These are phyloP conservation scores for Byssochlamys sp. DNA, from an alignment of 2,329 filamentous ascomycete genomes.

Conservation along the genomic window DNA sequence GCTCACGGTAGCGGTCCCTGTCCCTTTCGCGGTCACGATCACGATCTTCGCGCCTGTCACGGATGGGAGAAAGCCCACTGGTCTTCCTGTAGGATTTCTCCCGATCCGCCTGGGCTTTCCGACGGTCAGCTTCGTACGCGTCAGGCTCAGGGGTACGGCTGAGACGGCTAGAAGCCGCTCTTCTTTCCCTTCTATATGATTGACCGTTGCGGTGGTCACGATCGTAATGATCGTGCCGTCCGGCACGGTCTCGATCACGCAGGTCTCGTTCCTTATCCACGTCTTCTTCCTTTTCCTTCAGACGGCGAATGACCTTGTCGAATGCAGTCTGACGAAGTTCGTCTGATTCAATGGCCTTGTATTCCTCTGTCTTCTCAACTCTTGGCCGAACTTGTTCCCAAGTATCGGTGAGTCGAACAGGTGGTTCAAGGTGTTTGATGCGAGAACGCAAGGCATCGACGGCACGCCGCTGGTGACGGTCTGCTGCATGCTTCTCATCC, in stretches of 20 bases:
- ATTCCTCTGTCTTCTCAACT: constrained; percentile 73
- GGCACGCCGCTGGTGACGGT: constrained; percentile 75
- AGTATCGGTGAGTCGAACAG: constrained; percentile 65
- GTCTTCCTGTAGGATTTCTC: constrained; percentile 87
- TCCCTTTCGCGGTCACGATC: constrained; percentile 27
- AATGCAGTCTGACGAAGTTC: constrained; percentile 75
- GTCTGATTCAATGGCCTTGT: constrained; percentile 69
- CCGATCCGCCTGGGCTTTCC: constrained; percentile 84
- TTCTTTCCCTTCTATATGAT: constrained; percentile 28
- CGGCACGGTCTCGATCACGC: constrained; percentile 35
- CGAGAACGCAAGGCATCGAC: constrained; percentile 74
- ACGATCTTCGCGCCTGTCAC: constrained; percentile 29
- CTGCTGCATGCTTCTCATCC: constrained; percentile 70
- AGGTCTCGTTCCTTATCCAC: constrained; percentile 52
- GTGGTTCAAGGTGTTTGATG: constrained; percentile 84
- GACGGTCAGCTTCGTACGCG: constrained; percentile 87
- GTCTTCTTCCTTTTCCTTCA: constrained; percentile 87
- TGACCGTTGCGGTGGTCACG: constrained; percentile 48
- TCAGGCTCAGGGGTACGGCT: constrained; percentile 88
- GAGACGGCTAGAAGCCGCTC: constrained; percentile 44
- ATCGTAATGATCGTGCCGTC: constrained; percentile 47
- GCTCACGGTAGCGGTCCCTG: constrained; percentile 31
- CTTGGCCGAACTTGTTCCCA: constrained; percentile 80
- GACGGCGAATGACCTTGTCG: constrained; percentile 78
- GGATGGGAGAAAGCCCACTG: constrained; percentile 49